These are phyloP conservation scores for Bolboschoenus planiculmis DNA, from an alignment of 176 grass and related monocot species.

Conservation along the genomic window DNA sequence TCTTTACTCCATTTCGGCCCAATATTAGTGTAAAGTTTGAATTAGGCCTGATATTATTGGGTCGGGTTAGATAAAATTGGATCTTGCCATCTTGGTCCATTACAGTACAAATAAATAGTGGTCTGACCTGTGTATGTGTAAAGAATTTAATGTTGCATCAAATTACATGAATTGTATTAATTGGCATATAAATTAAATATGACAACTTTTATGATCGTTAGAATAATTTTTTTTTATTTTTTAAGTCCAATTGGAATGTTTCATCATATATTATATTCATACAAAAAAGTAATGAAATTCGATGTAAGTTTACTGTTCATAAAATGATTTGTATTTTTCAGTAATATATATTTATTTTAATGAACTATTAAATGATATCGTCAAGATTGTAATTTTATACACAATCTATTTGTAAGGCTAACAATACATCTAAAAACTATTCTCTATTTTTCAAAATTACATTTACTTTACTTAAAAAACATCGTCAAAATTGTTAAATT, in stretches of 20 bases:
- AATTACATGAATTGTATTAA: neutral
- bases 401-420: neutral
- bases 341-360: neutral
- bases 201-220: neutral
- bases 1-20: neutral
- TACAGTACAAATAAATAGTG: neutral
- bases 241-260: neutral
- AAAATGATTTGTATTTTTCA: neutral
- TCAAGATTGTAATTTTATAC: too few relatives aligned
- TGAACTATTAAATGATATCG: too few relatives aligned
- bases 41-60: neutral
- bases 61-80: too few relatives aligned
- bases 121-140: neutral
- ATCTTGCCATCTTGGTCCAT: too few relatives aligned
- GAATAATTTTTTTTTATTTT: neutral
- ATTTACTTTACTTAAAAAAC: too few relatives aligned
- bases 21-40: neutral
- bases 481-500: too few relatives aligned
- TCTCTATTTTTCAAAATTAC: neutral
- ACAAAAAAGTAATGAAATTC: neutral
- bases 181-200: neutral
- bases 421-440: neutral
- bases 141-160: neutral
- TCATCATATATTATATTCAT: neutral
- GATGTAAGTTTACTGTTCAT: neutral